Percentiles rank a stretch among this genome's conserved stretches.
Conservation (phyloP, 2,329 filamentous ascomycete species). For the Xylaria sp. region DNA sequence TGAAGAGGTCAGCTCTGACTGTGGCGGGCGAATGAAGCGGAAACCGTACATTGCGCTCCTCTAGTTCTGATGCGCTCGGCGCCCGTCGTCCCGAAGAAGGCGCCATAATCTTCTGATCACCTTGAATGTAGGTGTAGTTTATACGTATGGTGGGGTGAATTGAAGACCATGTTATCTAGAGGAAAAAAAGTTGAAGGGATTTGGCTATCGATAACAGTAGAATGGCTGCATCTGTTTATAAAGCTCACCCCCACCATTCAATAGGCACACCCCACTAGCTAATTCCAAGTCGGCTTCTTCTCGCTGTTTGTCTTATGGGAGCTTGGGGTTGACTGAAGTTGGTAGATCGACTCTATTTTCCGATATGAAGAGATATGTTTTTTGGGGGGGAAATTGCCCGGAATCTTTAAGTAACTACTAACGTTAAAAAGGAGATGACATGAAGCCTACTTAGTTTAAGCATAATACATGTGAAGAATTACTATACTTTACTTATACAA, state of each 20-base stretch:
- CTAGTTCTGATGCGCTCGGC: constrained; percentile 43
- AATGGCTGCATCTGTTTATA: not conserved
- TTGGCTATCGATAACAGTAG: constrained; percentile 41
- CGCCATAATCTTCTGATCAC: constrained; percentile 44
- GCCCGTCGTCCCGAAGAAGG: constrained; percentile 43
- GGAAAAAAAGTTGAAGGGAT: constrained; percentile 42
- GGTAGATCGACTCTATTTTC: not conserved
- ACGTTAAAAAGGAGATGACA: not conserved
- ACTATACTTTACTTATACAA: not conserved
- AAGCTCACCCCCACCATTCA: constrained; percentile 22
- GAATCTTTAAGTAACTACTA: not conserved
- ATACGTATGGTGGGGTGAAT: constrained; percentile 41
- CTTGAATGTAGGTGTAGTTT: constrained; percentile 25
- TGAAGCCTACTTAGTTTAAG: not conserved
- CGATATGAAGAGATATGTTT: not conserved
- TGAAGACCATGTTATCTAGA: constrained; percentile 25
- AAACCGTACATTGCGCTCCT: constrained; percentile 46
- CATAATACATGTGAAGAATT: not conserved
- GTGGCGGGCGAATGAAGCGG: not conserved
- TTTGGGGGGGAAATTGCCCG: too few relatives aligned
- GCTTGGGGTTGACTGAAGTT: not conserved
- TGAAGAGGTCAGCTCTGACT: constrained; percentile 33
- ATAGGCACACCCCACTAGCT: constrained; percentile 37
- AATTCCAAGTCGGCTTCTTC: too few relatives aligned
- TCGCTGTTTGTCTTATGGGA: too few relatives aligned